Evolutionary conservation across 1,284 basidiomycete genomes (phyloP), one percentile per base, ranked within the genome.

Genomic region (Inonotus hispidus): DNA sequence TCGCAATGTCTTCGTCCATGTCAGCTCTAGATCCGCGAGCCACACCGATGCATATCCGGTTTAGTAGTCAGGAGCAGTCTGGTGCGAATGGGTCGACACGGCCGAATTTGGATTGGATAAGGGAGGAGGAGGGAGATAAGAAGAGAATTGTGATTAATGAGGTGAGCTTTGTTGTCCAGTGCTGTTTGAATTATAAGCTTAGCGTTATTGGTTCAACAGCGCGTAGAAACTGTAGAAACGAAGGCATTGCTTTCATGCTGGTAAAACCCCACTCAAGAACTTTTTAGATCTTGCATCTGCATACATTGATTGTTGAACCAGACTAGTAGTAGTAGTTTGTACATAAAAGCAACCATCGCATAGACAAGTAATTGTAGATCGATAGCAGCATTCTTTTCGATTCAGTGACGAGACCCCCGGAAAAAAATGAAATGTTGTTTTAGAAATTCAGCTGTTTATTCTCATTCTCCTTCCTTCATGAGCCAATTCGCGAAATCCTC

Each of bases 401-500:
- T 16, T 49, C 41, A 23, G 16, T 23, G 25, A 45, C 8, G 46
- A 41, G 29, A 19, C 35, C 19, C 19, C 1, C 29, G 29, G 19
- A 23, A 45, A 23, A n/a, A 23, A 21, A 46, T 11, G 32, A 58
- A 37, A 58, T n/a, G 32, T 56, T 14, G 41, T 10, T 16, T 16
- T n/a, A n/a, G n/a, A n/a, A n/a, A n/a, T n/a, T n/a, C n/a, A n/a
- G n/a, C n/a, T n/a, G n/a, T n/a, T n/a, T n/a, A n/a, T 21, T 16
- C 16, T 53, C 49, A 88, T 66, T 90, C 88, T 41, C 83, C 88
- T 71, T 91, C 88, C 3, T 80, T 77, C 77, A 91, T 77, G 49
- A 98, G 77, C 93, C 93, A 98, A 32, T 87, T 75, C 0, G 92
- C 92, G 71, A 96, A 97, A 70, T 88, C 84, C 60, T 95, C 92